Evolutionary conservation across 2,329 filamentous ascomycete species (phyloP), one percentile per base, ranked within the genome.

Genomic region (Ascocoryne sarcoides): DNA sequence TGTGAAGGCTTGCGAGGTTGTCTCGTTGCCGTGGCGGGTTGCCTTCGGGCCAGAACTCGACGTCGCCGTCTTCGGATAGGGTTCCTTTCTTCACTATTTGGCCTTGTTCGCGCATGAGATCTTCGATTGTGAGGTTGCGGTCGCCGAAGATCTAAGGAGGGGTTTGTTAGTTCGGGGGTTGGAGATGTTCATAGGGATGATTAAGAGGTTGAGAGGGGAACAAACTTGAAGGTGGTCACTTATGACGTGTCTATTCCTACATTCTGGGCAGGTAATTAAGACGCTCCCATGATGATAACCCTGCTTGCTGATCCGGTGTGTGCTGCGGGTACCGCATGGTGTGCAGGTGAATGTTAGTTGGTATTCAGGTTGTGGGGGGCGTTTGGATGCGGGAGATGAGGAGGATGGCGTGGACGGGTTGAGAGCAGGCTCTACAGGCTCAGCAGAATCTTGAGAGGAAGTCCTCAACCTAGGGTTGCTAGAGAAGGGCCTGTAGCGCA

Each of bases 281-380:
- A 92, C 82, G 1, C 87, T 90, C 26, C 92, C 92, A 48, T 81
- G 72, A 63, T 96, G 89, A 60, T 98, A 98, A 21, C 87, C 92
- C 59, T 96, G 92, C 63, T 96, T 95, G 20, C 86, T 87, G 54
- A 98, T 71, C 37, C 75, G 75, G 65, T 98, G 93, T 10, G 79
- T 73, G n/a, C 86, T 93, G 43, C 89, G 82, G 26, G 75, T 67
- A 33, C 72, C 69, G 65, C 92, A 98, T 21, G 85, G 86, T 44
- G 84, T 80, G 73, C 92, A 98, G 51, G 92, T 98, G 62, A 98
- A 95, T 36, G 80, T 84, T 49, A 98, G 72, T 52, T 87, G 74
- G 65, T 96, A 98, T 42, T 84, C 77, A 1, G 86, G 86, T 39
- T 54, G 39, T 5, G 37, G 21, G 15, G 18, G 16, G 2, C 30